A percentile compares a stretch with the other conserved stretches of the same genome.
These are phyloP conservation scores for Teratosphaeria pseudoeucalypti DNA, from an alignment of 2,329 filamentous ascomycete species.

Conservation along the genomic window DNA sequence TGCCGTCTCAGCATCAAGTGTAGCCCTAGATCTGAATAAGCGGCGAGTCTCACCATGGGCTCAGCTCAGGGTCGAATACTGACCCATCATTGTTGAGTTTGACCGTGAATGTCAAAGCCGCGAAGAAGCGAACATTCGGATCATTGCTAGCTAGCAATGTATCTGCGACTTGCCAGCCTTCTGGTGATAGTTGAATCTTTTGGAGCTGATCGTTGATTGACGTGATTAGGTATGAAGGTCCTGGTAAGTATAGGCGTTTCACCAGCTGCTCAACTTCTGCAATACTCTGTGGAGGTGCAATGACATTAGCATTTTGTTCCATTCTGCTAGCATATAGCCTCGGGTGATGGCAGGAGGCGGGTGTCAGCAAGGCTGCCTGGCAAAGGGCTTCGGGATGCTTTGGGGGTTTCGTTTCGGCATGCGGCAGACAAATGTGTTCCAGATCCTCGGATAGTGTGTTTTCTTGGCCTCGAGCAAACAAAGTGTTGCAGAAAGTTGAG, in stretches of 20 bases:
- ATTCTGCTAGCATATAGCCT: background rate
- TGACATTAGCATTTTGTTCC: background rate
- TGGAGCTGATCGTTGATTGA: constrained; percentile 66
- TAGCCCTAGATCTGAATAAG: constrained; percentile 19
- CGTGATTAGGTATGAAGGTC: constrained; percentile 33
- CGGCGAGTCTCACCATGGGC: constrained; percentile 14
- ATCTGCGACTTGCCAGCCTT: constrained; percentile 80
- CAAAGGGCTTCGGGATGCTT: background rate
- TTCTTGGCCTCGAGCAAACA: background rate
- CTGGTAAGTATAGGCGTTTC: constrained; percentile 40
- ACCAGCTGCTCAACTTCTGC: constrained; percentile 29
- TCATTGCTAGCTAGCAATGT: constrained; percentile 58
- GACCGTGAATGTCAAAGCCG: constrained; percentile 81
- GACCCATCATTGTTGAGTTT: constrained; percentile 61
- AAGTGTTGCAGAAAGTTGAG: background rate
- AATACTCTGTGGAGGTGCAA: constrained; percentile 5
- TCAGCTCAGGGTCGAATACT: constrained; percentile 23
- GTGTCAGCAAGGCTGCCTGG: background rate
- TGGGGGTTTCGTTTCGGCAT: background rate
- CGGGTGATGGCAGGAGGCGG: background rate
- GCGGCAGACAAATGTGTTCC: background rate
- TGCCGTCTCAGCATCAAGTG: constrained; percentile 48
- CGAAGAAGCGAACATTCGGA: constrained; percentile 79
- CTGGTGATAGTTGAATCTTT: constrained; percentile 62
- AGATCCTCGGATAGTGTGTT: background rate